Base-by-base conservation (phyloP, 2,329 filamentous ascomycete species). In the Elsinoe ampelina region DNA sequence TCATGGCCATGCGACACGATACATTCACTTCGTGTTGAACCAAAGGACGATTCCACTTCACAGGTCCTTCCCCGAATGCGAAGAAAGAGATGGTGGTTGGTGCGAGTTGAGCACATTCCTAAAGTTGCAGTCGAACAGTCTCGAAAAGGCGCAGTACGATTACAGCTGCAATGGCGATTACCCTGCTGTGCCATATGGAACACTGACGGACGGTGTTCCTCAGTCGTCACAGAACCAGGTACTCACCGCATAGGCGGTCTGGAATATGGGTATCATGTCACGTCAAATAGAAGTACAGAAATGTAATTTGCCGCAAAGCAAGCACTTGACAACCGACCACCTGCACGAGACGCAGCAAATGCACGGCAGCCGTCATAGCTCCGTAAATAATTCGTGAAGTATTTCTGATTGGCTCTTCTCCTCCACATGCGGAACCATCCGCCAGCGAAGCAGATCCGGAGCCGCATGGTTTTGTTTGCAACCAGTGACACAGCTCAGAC, bases 21-120 rank as follows among this genome's bases (percentile, higher is more conserved):
- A 62, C 54, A 55, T 59, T 15, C 58, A 60, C 47, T 59, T 59
- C 42, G 57, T 59, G 22, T 56, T 60, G 17, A 62, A 89, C 67
- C 85, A 89, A 70, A 76, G 87, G 30, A 90, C 86, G 0, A 64
- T 90, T 0, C 86, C 86, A 1, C 72, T 90, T 0, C 83, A 85
- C 5, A 69, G 69, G 58, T 88, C 83, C 64, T 83, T 87, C 59
- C 70, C 78, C 1, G 79, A 82, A 58, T 90, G 87, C 63, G 84
- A 80, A 1, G 66, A 76, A 10, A 72, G 86, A 3, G 78, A 83
- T 42, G 87, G 90, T 67, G 87, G 86, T 0, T 90, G 87, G 86
- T 90, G 87, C 66, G 85, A 89, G 66, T 68, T 90, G 50, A 76
- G 77, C 2, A 83, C 83, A 0, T 89, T 90, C 64, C 64, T 90